Percentiles rank a stretch among this genome's conserved stretches.
Evolutionary conservation across 1,284 basidiomycete genomes (phyloP).

Genomic region (Melampsora occidentalis): DNA sequence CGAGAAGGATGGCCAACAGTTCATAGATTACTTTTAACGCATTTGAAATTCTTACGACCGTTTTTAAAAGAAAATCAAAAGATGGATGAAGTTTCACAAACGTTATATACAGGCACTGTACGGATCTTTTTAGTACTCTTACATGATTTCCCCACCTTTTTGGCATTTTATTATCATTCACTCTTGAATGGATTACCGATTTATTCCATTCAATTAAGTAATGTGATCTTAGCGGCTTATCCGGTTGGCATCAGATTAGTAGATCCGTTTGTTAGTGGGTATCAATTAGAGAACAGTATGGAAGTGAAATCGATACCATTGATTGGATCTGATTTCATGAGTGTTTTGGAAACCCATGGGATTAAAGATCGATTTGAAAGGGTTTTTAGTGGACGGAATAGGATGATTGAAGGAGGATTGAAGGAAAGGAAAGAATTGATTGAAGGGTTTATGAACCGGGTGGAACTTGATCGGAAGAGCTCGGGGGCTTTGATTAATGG

Average conservation of each 20-base stretch:
- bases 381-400: conserved; percentile 66
- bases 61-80: conserved; percentile 75
- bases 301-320: conserved; percentile 87
- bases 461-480: conserved; percentile 62
- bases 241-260: conserved; percentile 75
- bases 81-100: conserved; percentile 75
- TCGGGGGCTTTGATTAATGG: conserved; percentile 85
- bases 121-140: conserved; percentile 88
- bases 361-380: conserved; percentile 75
- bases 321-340: conserved; percentile 83
- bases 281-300: conserved; percentile 63
- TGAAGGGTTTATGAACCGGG: conserved; percentile 3
- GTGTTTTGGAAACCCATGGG: conserved; percentile 71
- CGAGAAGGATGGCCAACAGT: conserved; percentile 92
- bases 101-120: conserved; percentile 87
- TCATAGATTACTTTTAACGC: conserved; percentile 85
- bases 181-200: conserved; percentile 88
- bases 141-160: conserved; percentile 98
- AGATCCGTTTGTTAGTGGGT: conserved; percentile 65
- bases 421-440: conserved; percentile 1
- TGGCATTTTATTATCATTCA: conserved; percentile 93
- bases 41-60: conserved; percentile 89
- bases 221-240: conserved; percentile 93
- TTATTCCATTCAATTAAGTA: conserved; percentile 91
- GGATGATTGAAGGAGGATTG: conserved; percentile 45